Evolutionary conservation across 2,329 filamentous ascomycete species (phyloP), one percentile per base, ranked within the genome.

Genomic region (Talaromyces piceae): DNA sequence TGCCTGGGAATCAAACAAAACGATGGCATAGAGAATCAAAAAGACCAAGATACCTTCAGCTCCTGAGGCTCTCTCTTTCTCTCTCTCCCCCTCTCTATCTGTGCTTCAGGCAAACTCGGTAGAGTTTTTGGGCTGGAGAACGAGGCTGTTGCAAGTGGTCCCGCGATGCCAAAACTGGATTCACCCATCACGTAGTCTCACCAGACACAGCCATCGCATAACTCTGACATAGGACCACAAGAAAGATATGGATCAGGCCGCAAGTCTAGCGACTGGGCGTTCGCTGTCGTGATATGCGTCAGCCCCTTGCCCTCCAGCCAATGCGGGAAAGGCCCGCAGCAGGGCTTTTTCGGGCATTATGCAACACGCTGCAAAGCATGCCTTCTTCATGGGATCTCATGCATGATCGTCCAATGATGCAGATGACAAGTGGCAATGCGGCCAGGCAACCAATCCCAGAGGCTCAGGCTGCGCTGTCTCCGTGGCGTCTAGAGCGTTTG

Each of bases 361-460:
- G 27, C 18, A 49, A 18, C 18, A 43, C 9, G 23, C 47, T 43
- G 37, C 39, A 45, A 30, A 26, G 33, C 20, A 43, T 25, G 50
- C 41, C 4, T 28, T 31, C 25, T 46, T 23, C 27, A 46, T 53
- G 25, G 41, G 31, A 26, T 43, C 33, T 28, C 27, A 30, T 46
- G 26, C 43, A 33, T 11, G 30, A 49, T 45, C 47, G 47, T 8
- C 51, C 51, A 53, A 53, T 53, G 23, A 26, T 39, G 39, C 51
- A 41, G 8, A 46, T 39, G 46, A 53, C 47, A 53, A 43, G 41
- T 53, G 51, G 47, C 47, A 53, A 33, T 41, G n/a, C 31, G 28
- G 22, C 20, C 25, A 41, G 13, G n/a, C 4, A n/a, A 26, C 28
- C 16, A 53, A 37, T 37, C 31, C 49, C 33, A 43, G 23, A 43